Conservation (phyloP, 2,329 filamentous ascomycete genomes). For the Trichoderma semiorbis region DNA sequence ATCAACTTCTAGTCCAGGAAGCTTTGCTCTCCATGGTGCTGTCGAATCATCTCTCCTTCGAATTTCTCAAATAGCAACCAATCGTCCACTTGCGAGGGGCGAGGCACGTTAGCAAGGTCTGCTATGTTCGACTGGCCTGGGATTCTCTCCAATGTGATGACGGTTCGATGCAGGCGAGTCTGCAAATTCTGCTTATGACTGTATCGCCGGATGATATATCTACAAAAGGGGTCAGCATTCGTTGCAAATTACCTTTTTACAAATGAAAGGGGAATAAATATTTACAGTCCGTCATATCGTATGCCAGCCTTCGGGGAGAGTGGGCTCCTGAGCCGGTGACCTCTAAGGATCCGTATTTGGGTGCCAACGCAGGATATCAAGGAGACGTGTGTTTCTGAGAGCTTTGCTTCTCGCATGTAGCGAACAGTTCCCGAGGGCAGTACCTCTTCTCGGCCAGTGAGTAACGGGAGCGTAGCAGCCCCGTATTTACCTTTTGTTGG, state of each 20-base stretch:
- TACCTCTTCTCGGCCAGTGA: constrained; percentile 50
- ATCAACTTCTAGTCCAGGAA: constrained; percentile 42
- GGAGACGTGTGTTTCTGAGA: constrained; percentile 45
- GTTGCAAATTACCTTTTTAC: too few relatives aligned
- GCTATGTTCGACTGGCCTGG: constrained; percentile 41
- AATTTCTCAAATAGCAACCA: constrained; percentile 50
- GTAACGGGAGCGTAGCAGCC: constrained; percentile 46
- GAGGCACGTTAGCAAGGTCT: constrained; percentile 44
- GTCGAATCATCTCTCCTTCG: constrained; percentile 41
- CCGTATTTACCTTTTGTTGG: constrained; percentile 47
- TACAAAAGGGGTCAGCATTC: constrained; percentile 24
- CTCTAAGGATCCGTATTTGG: constrained; percentile 51
- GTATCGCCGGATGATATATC: constrained; percentile 49
- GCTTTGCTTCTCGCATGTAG: constrained; percentile 44
- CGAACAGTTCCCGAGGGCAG: constrained; percentile 32
- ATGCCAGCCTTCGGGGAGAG: constrained; percentile 51
- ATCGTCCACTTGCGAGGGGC: constrained; percentile 54
- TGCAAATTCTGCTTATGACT: constrained; percentile 40
- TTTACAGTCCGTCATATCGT: constrained; percentile 57
- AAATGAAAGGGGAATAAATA: not conserved
- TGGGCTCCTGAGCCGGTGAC: constrained; percentile 47
- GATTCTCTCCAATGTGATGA: constrained; percentile 45
- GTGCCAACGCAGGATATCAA: constrained; percentile 49
- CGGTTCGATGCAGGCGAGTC: constrained; percentile 41
- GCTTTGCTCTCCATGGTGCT: constrained; percentile 36